phyloP scores from a whole-genome alignment of 2,329 filamentous ascomycete species.

The Pyrenophora tritici-repentis region DNA sequence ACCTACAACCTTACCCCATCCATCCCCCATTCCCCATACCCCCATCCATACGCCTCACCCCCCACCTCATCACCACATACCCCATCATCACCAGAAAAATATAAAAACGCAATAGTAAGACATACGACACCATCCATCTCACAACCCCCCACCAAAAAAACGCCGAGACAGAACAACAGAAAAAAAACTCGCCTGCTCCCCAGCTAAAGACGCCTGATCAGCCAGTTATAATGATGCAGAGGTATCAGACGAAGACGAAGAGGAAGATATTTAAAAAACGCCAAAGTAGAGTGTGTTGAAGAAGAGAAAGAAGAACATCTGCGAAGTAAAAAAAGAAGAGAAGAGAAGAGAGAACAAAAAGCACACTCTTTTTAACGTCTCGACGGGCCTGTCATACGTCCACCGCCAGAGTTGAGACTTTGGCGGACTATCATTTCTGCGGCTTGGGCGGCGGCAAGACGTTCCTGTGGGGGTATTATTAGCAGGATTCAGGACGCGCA shows the following conservation, averaged over 20 bases:
- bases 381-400: slow-evolving; percentile 54
- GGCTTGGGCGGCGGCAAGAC: slow-evolving; percentile 84
- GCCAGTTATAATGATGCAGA: slow-evolving; percentile 12
- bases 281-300: neutral
- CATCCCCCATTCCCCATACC: too few relatives aligned
- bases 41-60: too few relatives aligned
- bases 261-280: too few relatives aligned
- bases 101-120: neutral
- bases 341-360: neutral
- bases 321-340: neutral
- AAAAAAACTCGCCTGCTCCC: neutral
- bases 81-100: too few relatives aligned
- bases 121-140: neutral
- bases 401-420: slow-evolving; percentile 70
- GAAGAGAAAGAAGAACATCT: neutral
- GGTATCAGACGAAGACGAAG: slow-evolving; percentile 17
- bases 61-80: too few relatives aligned
- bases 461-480: slow-evolving; percentile 57
- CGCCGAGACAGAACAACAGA: neutral
- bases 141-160: too few relatives aligned
- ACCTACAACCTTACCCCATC: neutral
- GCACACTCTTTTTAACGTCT: neutral
- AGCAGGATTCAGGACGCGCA: neutral
- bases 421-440: slow-evolving; percentile 94
- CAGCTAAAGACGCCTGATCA: neutral